Percentiles rank a stretch among this genome's conserved stretches.
phyloP scores from a whole-genome alignment of 139 green algal species.

The Klebsormidium nitens region DNA sequence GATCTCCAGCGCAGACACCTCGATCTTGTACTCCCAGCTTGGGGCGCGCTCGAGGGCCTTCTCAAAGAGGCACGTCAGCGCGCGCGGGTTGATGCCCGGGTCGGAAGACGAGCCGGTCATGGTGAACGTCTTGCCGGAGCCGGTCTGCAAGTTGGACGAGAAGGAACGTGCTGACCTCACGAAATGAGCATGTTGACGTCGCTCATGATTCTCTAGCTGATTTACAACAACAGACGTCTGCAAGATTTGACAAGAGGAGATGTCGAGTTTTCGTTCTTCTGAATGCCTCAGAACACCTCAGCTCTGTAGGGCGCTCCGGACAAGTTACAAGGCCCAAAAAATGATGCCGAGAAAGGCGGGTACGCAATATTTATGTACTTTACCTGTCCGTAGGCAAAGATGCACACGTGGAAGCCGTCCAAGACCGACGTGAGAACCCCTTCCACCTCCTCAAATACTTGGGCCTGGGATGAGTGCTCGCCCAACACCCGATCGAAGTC shows the following conservation, averaged over 20 bases:
- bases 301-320: background rate
- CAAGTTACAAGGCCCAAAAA: background rate
- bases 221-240: too few relatives aligned
- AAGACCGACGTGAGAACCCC: constrained; percentile 16
- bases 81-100: constrained; percentile 69
- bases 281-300: background rate
- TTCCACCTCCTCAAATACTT: constrained; percentile 20
- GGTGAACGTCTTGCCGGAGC: constrained; percentile 56
- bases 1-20: constrained; percentile 26
- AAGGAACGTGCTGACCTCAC: too few relatives aligned
- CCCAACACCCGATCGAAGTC: constrained; percentile 76
- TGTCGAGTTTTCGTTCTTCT: background rate
- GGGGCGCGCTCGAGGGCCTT: background rate
- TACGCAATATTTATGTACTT: too few relatives aligned
- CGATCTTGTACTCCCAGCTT: constrained; percentile 3
- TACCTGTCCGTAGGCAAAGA: constrained; percentile 69
- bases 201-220: background rate
- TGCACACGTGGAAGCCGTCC: constrained; percentile 40
- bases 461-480: constrained; percentile 49
- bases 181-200: background rate
- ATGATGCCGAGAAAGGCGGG: too few relatives aligned
- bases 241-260: background rate
- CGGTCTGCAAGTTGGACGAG: too few relatives aligned
- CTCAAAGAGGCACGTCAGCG: constrained; percentile 62
- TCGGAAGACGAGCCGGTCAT: constrained; percentile 49